Percentiles rank a stretch among this genome's conserved stretches.
phyloP scores from a whole-genome alignment of 768 basidiomycete genomes.

The Leucocoprinus birnbaumii region DNA sequence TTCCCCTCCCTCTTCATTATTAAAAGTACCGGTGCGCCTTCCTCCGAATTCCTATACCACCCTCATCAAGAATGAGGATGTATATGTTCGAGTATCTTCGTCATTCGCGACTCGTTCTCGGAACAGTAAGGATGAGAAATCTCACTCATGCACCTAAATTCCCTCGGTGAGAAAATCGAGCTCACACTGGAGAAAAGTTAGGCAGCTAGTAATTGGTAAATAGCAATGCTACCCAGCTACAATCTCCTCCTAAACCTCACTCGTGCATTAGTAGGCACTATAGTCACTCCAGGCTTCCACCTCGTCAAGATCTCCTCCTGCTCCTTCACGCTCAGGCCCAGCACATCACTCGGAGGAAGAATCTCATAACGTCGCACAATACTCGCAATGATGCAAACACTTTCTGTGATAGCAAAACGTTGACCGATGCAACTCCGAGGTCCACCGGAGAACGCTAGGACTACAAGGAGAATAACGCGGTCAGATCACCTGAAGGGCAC shows the following conservation, averaged over 20 bases:
- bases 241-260: constrained; percentile 14
- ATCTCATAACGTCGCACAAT: constrained; percentile 40
- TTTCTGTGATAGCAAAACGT: constrained; percentile 42
- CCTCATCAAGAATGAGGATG: no score
- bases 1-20: no score
- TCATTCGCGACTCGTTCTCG: no score
- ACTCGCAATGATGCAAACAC: constrained; percentile 38
- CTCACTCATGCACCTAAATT: no score
- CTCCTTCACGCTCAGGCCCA: constrained; percentile 21
- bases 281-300: constrained; percentile 35
- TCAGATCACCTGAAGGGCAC: background rate
- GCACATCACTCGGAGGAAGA: constrained; percentile 33
- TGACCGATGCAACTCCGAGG: constrained; percentile 47
- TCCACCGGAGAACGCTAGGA: constrained; percentile 43
- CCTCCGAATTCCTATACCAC: no score
- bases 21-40: no score
- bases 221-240: no score
- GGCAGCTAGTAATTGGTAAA: no score
- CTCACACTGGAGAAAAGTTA: no score
- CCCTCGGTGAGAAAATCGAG: no score
- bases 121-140: no score
- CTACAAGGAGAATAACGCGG: constrained; percentile 10
- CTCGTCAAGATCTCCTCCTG: constrained; percentile 29
- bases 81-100: no score
- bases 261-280: constrained; percentile 29